Conservation (phyloP, 805 yeast genomes). For the Suhomyces prunicola region DNA sequence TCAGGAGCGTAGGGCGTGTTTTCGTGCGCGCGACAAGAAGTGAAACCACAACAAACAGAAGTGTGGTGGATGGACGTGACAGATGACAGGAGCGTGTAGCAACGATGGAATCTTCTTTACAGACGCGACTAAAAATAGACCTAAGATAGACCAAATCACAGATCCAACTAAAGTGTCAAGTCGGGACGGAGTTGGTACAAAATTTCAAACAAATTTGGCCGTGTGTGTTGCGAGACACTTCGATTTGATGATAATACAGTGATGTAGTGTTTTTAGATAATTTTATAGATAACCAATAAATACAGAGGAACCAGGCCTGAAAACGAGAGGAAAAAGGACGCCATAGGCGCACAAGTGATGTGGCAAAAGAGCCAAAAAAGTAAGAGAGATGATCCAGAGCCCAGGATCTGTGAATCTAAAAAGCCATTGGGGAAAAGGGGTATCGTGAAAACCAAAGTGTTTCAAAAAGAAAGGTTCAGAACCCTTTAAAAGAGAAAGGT, state of each 20-base stretch:
- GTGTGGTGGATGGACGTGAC: not conserved
- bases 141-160: not conserved
- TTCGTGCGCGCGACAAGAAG: not conserved
- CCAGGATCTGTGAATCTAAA: not conserved
- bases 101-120: not conserved
- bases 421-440: not conserved
- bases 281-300: not conserved
- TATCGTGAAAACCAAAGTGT: not conserved
- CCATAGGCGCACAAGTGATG: not conserved
- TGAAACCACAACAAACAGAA: not conserved
- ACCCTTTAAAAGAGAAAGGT: not conserved
- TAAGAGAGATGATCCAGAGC: not conserved
- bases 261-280: not conserved
- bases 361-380: not conserved
- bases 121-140: not conserved
- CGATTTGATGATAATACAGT: no score
- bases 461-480: not conserved
- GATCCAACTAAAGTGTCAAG: not conserved
- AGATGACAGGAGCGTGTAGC: not conserved
- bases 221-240: no score
- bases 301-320: not conserved
- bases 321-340: not conserved
- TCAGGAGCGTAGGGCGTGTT: slow-evolving; percentile 4
- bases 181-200: no score
- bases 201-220: no score